Conservation (phyloP, 768 basidiomycete genomes). For the Termitomyces bulborhizus region DNA sequence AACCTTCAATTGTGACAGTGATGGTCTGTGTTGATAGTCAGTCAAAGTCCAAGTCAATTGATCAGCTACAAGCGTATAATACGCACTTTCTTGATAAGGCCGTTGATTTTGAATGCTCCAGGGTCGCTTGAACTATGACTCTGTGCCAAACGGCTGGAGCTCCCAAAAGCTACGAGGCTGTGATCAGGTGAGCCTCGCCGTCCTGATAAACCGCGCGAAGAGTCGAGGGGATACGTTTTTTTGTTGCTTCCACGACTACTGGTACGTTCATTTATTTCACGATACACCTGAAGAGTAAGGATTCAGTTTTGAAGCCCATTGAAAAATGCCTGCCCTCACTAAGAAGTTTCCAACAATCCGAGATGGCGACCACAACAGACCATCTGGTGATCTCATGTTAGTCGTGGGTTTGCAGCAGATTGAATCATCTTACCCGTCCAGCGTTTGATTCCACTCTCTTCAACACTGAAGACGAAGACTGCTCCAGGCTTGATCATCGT, state of each 20-base stretch:
- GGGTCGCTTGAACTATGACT: conserved; percentile 34
- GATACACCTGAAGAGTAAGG: conserved; percentile 54
- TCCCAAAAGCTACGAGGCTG: conserved; percentile 24
- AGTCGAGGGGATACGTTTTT: conserved; percentile 46
- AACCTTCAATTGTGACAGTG: conserved; percentile 73
- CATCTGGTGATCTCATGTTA: conserved; percentile 29
- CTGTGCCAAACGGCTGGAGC: conserved; percentile 24
- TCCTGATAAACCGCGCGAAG: conserved; percentile 27
- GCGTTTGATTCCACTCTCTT: conserved; percentile 82
- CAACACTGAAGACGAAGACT: conserved; percentile 84
- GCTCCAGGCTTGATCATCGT: conserved; percentile 62
- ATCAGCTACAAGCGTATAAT: background rate
- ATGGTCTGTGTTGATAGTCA: conserved; percentile 52
- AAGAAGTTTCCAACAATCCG: conserved; percentile 83
- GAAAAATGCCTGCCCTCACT: conserved; percentile 30
- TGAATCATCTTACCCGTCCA: conserved; percentile 57
- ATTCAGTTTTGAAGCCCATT: background rate
- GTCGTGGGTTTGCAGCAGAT: conserved; percentile 10
- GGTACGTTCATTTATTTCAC: conserved; percentile 69
- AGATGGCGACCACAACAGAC: conserved; percentile 76
- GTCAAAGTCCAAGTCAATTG: background rate
- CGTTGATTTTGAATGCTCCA: conserved; percentile 61
- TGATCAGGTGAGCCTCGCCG: conserved; percentile 38
- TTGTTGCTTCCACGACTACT: conserved; percentile 47
- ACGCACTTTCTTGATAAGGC: conserved; percentile 76